Evolutionary conservation across 75 land plant genomes (phyloP).

Genomic region (Larix kaempferi): DNA sequence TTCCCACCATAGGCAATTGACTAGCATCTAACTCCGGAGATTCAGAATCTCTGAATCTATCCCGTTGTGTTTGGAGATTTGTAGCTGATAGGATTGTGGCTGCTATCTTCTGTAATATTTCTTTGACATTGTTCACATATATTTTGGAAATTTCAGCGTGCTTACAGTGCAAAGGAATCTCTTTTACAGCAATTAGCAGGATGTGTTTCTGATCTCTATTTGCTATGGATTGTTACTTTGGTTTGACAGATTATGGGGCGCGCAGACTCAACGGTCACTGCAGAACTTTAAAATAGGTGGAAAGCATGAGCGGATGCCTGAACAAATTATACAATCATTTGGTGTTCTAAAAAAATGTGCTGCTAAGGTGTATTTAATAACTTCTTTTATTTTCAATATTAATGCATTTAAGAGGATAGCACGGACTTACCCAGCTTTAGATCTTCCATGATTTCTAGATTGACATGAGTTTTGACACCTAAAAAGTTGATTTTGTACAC

Average conservation of each 20-base stretch:
- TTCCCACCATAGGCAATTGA: too few relatives aligned
- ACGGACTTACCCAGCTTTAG: too few relatives aligned
- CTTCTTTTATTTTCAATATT: not conserved
- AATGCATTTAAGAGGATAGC: too few relatives aligned
- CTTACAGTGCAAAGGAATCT: too few relatives aligned
- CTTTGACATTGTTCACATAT: not conserved
- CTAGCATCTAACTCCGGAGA: too few relatives aligned
- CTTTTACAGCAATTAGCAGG: too few relatives aligned
- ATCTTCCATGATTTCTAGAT: too few relatives aligned
- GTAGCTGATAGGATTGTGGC: too few relatives aligned
- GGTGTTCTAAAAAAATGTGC: constrained; percentile 91
- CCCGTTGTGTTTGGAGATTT: too few relatives aligned
- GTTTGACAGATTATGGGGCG: constrained; percentile 76
- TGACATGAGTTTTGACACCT: too few relatives aligned
- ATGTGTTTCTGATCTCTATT: not conserved
- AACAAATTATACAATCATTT: constrained; percentile 82
- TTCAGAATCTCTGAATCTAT: too few relatives aligned
- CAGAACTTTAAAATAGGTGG: constrained; percentile 97
- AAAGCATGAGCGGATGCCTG: constrained; percentile 85
- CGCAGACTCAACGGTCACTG: constrained; percentile 91
- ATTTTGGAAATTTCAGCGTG: not conserved
- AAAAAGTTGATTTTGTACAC: too few relatives aligned
- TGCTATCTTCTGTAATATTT: not conserved
- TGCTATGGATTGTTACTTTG: not conserved
- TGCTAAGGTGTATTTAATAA: constrained; percentile 62